Evolutionary conservation across 2,329 filamentous ascomycete species (phyloP), one percentile per base, ranked within the genome.

Genomic region (Rugonectria rugulosa): DNA sequence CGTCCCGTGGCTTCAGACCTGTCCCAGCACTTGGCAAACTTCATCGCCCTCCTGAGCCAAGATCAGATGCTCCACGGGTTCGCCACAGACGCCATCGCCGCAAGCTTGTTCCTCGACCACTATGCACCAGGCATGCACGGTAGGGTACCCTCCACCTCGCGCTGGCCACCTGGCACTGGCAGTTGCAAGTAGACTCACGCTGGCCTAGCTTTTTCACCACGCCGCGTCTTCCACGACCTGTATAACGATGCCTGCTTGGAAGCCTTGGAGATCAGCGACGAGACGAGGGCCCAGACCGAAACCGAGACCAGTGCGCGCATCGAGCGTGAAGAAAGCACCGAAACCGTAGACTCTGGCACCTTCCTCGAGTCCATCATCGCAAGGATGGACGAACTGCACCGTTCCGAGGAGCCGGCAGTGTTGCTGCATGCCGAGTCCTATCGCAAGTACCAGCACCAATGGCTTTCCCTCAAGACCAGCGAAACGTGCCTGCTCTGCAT

Each of bases 401-500:
- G n/a, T n/a, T n/a, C n/a, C n/a, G n/a, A n/a, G n/a, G n/a, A n/a
- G n/a, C n/a, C n/a, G n/a, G n/a, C n/a, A n/a, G n/a, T n/a, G n/a
- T n/a, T n/a, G n/a, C n/a, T n/a, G n/a, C n/a, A n/a, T n/a, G n/a
- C n/a, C n/a, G n/a, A n/a, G n/a, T n/a, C n/a, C n/a, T n/a, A n/a
- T n/a, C n/a, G n/a, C n/a, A n/a, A n/a, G n/a, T n/a, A n/a, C n/a
- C n/a, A n/a, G n/a, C n/a, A n/a, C 15, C 42, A 40, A 37, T 53
- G 41, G 41, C 32, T 36, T 6, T 29, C 27, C 32, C 26, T 46
- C 14, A 53, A 44, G 27, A 53, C 23, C 24, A 46, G 27, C 14
- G 41, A 21, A 27, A 53, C 23, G 21, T 46, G 50, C 23, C 26
- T 53, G 15, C 38, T 36, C 17, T 53, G 50, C 15, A 21, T 53